Evolutionary conservation across 768 basidiomycete species (phyloP).

Genomic region (Lactarius tabidus): DNA sequence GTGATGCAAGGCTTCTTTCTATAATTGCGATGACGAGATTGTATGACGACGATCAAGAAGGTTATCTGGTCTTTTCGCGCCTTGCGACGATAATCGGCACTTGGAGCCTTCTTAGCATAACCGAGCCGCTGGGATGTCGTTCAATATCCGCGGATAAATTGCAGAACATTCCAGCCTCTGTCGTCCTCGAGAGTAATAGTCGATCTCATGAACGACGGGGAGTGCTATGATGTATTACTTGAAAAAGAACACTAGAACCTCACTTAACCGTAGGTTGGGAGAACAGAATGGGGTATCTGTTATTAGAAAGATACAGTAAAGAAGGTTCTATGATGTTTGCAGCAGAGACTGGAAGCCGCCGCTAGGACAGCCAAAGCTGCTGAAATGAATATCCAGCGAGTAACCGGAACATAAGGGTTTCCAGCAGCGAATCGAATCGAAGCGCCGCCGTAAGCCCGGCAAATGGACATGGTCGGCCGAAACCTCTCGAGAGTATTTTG

Average conservation of each 20-base stretch:
- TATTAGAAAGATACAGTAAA: not conserved
- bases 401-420: not conserved
- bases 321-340: not conserved
- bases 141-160: constrained; percentile 8
- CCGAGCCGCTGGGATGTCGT: constrained; percentile 8
- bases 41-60: not conserved
- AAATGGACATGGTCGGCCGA: not conserved
- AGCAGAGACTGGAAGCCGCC: not conserved
- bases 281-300: not conserved
- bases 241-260: not conserved
- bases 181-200: not conserved
- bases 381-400: not conserved
- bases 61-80: too few relatives aligned
- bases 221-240: not conserved
- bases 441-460: not conserved
- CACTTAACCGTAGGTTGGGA: too few relatives aligned
- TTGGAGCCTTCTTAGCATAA: not conserved
- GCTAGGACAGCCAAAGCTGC: not conserved
- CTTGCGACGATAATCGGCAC: not conserved
- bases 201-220: too few relatives aligned
- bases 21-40: not conserved
- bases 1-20: not conserved
- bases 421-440: not conserved
- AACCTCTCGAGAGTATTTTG: not conserved
- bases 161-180: not conserved